These are phyloP conservation scores for Cornus kousa DNA, from an alignment of 148 eudicot genomes.

Conservation along the genomic window DNA sequence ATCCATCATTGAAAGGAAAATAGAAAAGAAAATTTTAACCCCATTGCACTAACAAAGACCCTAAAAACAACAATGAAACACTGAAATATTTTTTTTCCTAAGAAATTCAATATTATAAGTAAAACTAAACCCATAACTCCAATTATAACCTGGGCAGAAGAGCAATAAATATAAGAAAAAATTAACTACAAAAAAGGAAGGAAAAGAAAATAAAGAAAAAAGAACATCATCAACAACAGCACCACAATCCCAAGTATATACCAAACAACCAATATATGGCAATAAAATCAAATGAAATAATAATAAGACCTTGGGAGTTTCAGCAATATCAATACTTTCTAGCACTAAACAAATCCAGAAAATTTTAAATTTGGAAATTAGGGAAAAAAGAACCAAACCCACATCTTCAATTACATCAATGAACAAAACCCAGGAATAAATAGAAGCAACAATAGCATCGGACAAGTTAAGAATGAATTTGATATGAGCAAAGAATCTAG, in stretches of 20 bases:
- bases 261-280: neutral
- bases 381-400: neutral
- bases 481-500: neutral
- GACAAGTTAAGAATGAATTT: neutral
- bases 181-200: neutral
- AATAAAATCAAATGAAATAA: neutral
- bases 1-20: too few species aligned
- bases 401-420: constrained; percentile 2
- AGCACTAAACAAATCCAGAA: too few species aligned
- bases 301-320: neutral
- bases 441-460: neutral
- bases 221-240: too few species aligned
- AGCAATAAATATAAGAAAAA: too few species aligned
- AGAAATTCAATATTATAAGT: neutral
- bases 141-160: too few species aligned
- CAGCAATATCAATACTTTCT: neutral
- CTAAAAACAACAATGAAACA: too few species aligned
- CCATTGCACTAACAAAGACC: too few species aligned
- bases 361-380: neutral
- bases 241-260: too few species aligned
- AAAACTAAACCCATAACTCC: neutral
- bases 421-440: neutral
- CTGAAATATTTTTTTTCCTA: too few species aligned
- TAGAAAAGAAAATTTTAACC: too few species aligned
- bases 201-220: neutral